phyloP scores from a whole-genome alignment of 176 grass and related monocot species.

The Hordeum marinum region DNA sequence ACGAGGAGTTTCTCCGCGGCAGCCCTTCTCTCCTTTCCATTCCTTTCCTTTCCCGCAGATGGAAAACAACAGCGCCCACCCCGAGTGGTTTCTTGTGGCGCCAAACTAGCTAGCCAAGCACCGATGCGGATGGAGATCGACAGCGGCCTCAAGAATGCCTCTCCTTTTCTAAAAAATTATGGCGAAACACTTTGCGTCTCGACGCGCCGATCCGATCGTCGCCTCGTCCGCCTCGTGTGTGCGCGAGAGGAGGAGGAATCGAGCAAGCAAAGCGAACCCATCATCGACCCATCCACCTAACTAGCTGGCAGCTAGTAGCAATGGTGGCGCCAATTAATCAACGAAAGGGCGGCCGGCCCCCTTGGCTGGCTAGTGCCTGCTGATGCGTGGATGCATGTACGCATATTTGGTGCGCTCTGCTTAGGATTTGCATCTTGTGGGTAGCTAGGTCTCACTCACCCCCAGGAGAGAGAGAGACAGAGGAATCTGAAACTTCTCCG shows the following conservation, averaged over 20 bases:
- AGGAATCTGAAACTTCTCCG: constrained; percentile 20
- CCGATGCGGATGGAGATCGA: background rate
- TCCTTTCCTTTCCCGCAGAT: constrained; percentile 5
- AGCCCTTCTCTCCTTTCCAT: background rate
- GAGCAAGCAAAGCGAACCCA: background rate
- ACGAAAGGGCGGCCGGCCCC: constrained; percentile 1
- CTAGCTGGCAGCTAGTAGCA: background rate
- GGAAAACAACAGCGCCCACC: background rate
- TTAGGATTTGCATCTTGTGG: constrained; percentile 39
- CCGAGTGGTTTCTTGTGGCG: background rate
- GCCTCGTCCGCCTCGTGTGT: background rate
- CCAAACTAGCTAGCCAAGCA: background rate
- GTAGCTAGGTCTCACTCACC: background rate
- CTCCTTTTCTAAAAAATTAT: background rate
- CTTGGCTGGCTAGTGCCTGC: constrained; percentile 36
- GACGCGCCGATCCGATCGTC: background rate
- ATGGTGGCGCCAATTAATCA: constrained; percentile 21
- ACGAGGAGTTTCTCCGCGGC: background rate
- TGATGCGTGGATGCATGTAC: constrained; percentile 23
- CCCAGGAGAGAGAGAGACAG: background rate
- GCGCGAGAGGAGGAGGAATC: background rate
- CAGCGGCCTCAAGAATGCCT: background rate
- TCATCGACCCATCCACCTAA: background rate
- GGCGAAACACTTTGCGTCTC: background rate
- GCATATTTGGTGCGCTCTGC: constrained; percentile 32